phyloP scores from a whole-genome alignment of 2,329 filamentous ascomycete genomes.

The Capronia americana region DNA sequence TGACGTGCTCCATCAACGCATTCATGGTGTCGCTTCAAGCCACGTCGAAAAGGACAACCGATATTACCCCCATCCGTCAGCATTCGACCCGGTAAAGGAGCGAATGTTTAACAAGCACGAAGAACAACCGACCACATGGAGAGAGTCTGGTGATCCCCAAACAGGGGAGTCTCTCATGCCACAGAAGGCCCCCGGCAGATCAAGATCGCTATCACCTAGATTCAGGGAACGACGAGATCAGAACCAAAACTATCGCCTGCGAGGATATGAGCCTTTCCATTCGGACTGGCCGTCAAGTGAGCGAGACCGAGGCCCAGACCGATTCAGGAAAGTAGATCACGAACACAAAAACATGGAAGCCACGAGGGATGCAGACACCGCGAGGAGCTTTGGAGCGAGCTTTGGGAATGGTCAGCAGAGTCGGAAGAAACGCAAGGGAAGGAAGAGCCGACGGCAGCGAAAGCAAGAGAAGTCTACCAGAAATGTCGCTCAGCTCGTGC shows the following conservation, averaged over 20 bases:
- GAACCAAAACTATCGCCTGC: conserved; percentile 2
- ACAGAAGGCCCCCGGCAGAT: not conserved
- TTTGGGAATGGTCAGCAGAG: not conserved
- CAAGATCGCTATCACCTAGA: conserved; percentile 10
- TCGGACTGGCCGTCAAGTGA: not conserved
- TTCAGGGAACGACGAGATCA: not conserved
- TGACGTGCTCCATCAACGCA: conserved; percentile 15
- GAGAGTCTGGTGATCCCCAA: conserved; percentile 1
- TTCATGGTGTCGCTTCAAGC: not conserved
- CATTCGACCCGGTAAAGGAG: not conserved
- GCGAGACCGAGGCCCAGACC: not conserved
- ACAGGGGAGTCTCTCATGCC: not conserved
- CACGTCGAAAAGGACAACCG: not conserved
- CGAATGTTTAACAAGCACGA: conserved; percentile 1
- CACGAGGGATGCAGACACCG: not conserved
- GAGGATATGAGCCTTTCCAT: not conserved
- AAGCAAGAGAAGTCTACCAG: not conserved
- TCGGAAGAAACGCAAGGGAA: conserved; percentile 2
- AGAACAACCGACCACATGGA: conserved; percentile 4
- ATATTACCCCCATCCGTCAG: not conserved
- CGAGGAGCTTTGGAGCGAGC: not conserved
- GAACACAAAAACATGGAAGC: not conserved
- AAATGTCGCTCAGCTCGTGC: not conserved
- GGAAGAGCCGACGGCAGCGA: conserved; percentile 6
- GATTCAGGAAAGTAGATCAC: too few relatives aligned